Base-by-base conservation (phyloP, 2,329 filamentous ascomycete genomes). In the Paecilomyces fulvus region DNA sequence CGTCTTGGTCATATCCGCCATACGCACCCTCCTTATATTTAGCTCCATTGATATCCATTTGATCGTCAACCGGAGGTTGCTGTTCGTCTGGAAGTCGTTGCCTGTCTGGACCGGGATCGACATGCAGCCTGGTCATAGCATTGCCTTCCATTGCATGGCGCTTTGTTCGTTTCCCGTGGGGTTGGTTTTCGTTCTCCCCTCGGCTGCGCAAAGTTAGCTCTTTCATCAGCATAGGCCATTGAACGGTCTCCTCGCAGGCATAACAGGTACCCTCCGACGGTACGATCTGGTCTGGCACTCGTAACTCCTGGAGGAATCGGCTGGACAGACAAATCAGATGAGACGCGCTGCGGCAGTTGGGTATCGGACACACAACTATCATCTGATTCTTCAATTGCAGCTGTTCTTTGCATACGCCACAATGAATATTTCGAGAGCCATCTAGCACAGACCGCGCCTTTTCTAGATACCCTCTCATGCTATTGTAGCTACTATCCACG, bases 201-300 rank as follows among this genome's bases (percentile, higher is more conserved):
- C 89, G 81, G 33, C 83, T 77, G 30, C 92, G 81, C 52, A 96
- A 73, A 53, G 82, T 94, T 63, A 95, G 73, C 68, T 95, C 92
- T 67, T 85, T 92, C 75, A 95, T 87, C 74, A 96, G 83, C 51
- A 88, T 82, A 0, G 79, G 77, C 92, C 92, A 97, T 53, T 78
- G 70, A 1, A 91, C 73, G 3, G 77, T 71, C 0, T 77, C 76
- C 1, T 78, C 73, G 67, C 92, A 97, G 20, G 75, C 74, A 0
- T 90, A 90, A 73, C 92, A 97, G 1, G 65, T 71, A 2, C 90
- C 91, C 31, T 78, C 68, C 1, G 82, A 77, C 0, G 92, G 92
- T 1, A 95, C 66, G 1, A 95, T 64, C 1, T 68, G 69, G 14
- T 70, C 63, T 21, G 65, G 54, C 11, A 67, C 61, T 4, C 65